phyloP scores from a whole-genome alignment of 2,329 filamentous ascomycete species.

The Ophiostoma himal-ulmi region DNA sequence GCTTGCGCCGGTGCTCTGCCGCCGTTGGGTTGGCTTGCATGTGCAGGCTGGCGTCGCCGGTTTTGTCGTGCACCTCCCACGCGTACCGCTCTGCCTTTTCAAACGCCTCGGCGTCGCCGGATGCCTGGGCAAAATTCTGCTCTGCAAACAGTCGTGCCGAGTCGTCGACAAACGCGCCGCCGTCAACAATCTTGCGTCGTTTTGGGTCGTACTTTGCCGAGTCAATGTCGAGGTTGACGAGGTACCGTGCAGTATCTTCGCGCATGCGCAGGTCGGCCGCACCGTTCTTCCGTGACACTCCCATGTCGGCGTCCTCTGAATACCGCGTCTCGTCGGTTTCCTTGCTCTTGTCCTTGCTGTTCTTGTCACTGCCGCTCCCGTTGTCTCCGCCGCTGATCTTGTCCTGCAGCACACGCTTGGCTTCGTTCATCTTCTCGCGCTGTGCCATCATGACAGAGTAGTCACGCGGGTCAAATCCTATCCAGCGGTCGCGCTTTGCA shows the following conservation, averaged over 20 bases:
- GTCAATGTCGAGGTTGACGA: constrained; percentile 89
- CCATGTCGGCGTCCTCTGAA: constrained; percentile 95
- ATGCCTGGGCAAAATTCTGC: constrained; percentile 82
- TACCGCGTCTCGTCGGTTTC: constrained; percentile 42
- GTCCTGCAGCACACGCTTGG: constrained; percentile 50
- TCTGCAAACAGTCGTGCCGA: constrained; percentile 81
- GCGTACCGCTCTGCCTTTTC: constrained; percentile 84
- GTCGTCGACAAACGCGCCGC: constrained; percentile 71
- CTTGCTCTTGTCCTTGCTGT: constrained; percentile 9
- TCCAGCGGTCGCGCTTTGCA: constrained; percentile 95
- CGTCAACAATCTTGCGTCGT: constrained; percentile 82
- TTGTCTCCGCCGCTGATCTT: constrained; percentile 33
- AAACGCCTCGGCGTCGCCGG: constrained; percentile 89
- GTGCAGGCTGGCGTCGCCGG: constrained; percentile 73
- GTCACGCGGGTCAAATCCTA: constrained; percentile 88
- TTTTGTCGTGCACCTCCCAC: constrained; percentile 88
- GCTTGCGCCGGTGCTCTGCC: constrained; percentile 76
- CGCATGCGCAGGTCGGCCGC: constrained; percentile 85
- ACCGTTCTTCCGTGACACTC: constrained; percentile 81
- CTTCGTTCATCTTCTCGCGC: constrained; percentile 76
- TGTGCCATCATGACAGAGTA: constrained; percentile 84
- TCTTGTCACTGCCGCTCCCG: constrained; percentile 39
- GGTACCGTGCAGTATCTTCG: constrained; percentile 95
- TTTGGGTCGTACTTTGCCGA: constrained; percentile 98
- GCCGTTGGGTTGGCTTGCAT: constrained; percentile 94